Conservation (phyloP, 192 early-diverging fungal species). For the Coemansia biformis region DNA sequence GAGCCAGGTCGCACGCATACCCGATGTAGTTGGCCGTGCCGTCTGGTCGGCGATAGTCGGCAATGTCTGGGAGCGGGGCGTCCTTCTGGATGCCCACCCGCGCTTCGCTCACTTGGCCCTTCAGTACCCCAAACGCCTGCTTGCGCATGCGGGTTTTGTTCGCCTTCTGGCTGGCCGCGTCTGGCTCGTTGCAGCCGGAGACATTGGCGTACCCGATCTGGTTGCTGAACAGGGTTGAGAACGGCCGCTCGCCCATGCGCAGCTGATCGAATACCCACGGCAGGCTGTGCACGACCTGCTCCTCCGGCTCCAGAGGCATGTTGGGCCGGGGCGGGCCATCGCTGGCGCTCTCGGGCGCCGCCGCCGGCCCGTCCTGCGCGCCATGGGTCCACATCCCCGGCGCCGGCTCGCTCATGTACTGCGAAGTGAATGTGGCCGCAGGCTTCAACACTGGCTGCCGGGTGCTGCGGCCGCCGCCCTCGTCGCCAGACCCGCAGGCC, state of each 20-base stretch:
- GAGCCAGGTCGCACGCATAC: conserved; percentile 18
- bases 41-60: conserved; percentile 20
- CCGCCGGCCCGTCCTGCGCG: neutral
- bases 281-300: conserved; percentile 17
- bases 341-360: neutral
- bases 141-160: conserved; percentile 28
- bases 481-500: neutral
- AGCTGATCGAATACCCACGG: conserved; percentile 47
- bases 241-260: conserved; percentile 44
- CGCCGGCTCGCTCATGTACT: conserved; percentile 25
- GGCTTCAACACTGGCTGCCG: conserved; percentile 5
- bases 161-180: conserved; percentile 1
- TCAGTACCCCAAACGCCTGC: conserved; percentile 40
- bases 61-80: conserved; percentile 15
- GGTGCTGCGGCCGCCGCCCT: neutral
- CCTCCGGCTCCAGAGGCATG: conserved; percentile 45
- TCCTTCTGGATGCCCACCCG: conserved; percentile 42
- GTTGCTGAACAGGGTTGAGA: conserved; percentile 36
- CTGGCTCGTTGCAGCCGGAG: conserved; percentile 1
- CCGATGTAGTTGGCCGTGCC: conserved; percentile 37
- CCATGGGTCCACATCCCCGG: conserved; percentile 33
- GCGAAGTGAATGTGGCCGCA: conserved; percentile 25
- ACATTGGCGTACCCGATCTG: conserved; percentile 17
- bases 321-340: conserved; percentile 11
- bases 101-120: conserved; percentile 36